Evolutionary conservation across 805 yeast species (phyloP), one percentile per base, ranked within the genome.

Genomic region (Myxozyma sirexii): DNA sequence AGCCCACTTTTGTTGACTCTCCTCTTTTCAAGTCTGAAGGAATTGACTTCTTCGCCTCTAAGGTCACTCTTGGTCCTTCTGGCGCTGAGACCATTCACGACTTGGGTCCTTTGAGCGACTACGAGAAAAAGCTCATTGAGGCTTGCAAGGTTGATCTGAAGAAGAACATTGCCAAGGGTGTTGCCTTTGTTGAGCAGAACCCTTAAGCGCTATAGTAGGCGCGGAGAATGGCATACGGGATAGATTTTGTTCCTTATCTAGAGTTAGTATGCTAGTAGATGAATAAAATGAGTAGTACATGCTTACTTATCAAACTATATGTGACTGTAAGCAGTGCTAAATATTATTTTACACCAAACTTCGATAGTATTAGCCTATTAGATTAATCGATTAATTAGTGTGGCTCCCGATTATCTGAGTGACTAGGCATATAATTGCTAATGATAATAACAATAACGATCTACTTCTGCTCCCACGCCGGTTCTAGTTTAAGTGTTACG

Each of bases 41-140:
- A 74, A 88, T 94, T 71, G 93, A 90, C 66, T 94, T 92, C 88
- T 94, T 94, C 82, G 91, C 98, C 56, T 87, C 97, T 69, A 87
- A 85, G 79, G 96, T 94, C 68, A 88, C 96, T 70, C 85, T 93
- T 73, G 98, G 98, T 69, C 81, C 81, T 62, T 82, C 84, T 64
- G 94, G 94, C 79, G 90, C 85, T 69, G 80, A 80, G 75, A 77
- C 78, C 70, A 76, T 86, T 69, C 87, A 85, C 67, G 72, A 77
- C 37, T 80, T 94, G 72, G 96, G 96, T 72, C 76, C 79, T 67
- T 76, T 90, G 72, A 79, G 87, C 59, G 79, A 77, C 68, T 87
- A 86, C 76, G 99, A 94, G 84, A 87, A 88, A 79, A 87, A 84
- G 74, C 83, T 93, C 80, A 82, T 94, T 72, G 80, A 80, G 70